Conservation (phyloP, 176 grass and related monocot genomes). For the Phyllostachys edulis region DNA sequence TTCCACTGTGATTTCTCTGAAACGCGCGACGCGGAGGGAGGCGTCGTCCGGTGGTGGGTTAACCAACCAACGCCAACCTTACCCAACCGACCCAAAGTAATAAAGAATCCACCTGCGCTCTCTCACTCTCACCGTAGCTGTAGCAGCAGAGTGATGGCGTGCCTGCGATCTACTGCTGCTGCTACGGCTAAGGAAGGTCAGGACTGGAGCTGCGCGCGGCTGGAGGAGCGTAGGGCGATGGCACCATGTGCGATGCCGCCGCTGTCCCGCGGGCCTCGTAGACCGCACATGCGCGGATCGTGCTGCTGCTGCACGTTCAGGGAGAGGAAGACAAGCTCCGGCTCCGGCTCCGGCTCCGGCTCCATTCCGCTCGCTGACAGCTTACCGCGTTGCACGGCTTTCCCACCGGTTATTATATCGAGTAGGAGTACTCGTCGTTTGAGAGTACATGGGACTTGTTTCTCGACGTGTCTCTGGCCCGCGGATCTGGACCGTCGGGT, state of each 20-base stretch:
- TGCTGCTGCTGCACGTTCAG: background rate
- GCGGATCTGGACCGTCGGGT: no score
- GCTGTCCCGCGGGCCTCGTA: background rate
- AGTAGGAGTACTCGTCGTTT: background rate
- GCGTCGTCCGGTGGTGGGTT: background rate
- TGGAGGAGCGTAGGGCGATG: background rate
- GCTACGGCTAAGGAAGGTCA: background rate
- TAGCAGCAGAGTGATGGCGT: background rate
- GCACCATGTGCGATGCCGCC: slow-evolving; percentile 6
- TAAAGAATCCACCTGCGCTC: background rate
- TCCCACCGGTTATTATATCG: background rate
- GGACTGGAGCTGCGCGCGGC: background rate
- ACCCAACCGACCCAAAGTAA: background rate
- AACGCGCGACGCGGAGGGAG: background rate
- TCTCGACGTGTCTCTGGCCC: no score
- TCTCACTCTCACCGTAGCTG: background rate
- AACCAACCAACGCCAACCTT: background rate
- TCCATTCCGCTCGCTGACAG: no score
- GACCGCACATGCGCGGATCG: background rate
- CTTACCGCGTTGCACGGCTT: no score
- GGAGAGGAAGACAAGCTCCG: no score
- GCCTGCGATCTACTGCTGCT: background rate
- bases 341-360: no score
- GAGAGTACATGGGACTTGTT: no score
- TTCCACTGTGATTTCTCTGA: background rate